Base-by-base conservation (phyloP, 441 rosid genomes). In the Pelargonium citronellum region DNA sequence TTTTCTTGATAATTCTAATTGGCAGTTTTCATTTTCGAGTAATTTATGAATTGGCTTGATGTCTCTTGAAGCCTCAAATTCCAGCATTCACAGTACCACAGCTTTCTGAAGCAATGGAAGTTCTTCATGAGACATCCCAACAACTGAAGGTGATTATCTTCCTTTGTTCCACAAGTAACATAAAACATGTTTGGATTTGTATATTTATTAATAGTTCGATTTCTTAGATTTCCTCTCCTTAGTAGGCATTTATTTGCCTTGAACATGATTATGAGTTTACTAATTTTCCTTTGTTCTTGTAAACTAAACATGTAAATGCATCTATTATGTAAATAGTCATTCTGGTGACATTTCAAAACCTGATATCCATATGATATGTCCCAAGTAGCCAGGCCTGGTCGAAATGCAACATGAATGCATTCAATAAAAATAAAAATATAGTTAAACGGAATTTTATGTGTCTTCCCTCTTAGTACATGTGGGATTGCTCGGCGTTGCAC, bases 71-170 rank as follows among this genome's bases (percentile, higher is more conserved):
- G 98, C 93, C 86, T 83, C 87, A 86, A 78, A 77, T 89, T 77
- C 98, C 98, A 19, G 98, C 95, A 67, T 90, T 86, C 79, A 87
- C 93, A 12, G 91, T 85, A 53, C 85, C 86, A 66, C 98, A 92
- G 79, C 85, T 78, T 64, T 75, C 89, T 74, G 96, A 90, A 81
- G 98, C 98, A 77, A 89, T 92, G 95, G 83, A 78, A 55, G 91
- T 83, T 76, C 87, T 92, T 75, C 78, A 79, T 60, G 81, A 82
- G 72, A 83, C 78, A 74, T 93, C 96, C 64, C 67, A 67, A 17
- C 74, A 82, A 67, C 67, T 87, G 58, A 79, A 19, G 87, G 98
- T 89, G 80, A 80, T 60, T 43, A 30, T 71, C 46, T 47, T 44
- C 69, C 55, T 44, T 9, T 9, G 16, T 64, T 68, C 19, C 9